phyloP scores from a whole-genome alignment of 2,329 filamentous ascomycete species.

The Teratosphaeria epicoccoides region DNA sequence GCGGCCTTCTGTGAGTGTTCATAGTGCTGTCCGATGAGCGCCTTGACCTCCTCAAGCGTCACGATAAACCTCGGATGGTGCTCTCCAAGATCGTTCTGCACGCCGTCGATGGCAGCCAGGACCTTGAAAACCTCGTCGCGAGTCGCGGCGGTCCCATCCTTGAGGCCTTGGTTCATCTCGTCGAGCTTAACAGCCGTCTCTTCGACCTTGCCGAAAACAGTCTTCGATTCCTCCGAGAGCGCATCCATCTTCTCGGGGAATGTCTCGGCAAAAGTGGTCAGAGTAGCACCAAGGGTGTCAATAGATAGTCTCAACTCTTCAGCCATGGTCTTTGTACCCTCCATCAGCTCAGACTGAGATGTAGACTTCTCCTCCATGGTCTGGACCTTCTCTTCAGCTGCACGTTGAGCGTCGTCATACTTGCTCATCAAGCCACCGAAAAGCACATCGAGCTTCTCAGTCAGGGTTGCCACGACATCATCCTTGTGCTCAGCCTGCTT shows the following conservation, averaged over 20 bases:
- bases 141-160: conserved; percentile 71
- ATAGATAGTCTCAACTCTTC: conserved; percentile 82
- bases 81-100: conserved; percentile 71
- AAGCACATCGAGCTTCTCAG: conserved; percentile 59
- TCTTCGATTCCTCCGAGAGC: conserved; percentile 77
- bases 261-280: conserved; percentile 41
- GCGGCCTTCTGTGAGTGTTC: conserved; percentile 63
- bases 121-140: conserved; percentile 71
- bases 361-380: conserved; percentile 62
- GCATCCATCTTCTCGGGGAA: conserved; percentile 58
- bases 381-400: conserved; percentile 62
- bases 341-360: conserved; percentile 62
- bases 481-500: conserved; percentile 52
- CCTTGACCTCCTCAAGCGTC: conserved; percentile 73
- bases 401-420: conserved; percentile 73
- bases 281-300: conserved; percentile 65
- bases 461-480: conserved; percentile 43
- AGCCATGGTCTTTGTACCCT: conserved; percentile 64
- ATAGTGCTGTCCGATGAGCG: conserved; percentile 74
- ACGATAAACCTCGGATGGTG: conserved; percentile 83
- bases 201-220: conserved; percentile 72
- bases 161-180: conserved; percentile 61
- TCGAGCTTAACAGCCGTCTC: conserved; percentile 66
- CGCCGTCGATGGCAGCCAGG: conserved; percentile 57
- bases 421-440: conserved; percentile 72